phyloP scores from a whole-genome alignment of 495 filamentous ascomycete genomes.

The Pseudevernia furfuracea region DNA sequence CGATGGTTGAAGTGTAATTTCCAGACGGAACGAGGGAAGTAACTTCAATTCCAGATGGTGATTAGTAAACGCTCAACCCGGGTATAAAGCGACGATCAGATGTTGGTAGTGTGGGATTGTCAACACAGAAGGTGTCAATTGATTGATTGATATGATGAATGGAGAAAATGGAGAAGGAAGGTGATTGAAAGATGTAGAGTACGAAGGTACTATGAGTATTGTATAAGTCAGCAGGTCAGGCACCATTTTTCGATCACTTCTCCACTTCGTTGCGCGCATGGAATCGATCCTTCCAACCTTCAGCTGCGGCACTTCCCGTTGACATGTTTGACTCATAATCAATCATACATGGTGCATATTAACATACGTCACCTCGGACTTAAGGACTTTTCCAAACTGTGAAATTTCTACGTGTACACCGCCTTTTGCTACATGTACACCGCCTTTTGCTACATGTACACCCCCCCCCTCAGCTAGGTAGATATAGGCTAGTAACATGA shows the following conservation, averaged over 20 bases:
- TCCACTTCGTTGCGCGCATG: too few relatives aligned
- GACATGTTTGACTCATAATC: neutral
- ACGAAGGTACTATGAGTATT: too few relatives aligned
- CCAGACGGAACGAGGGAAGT: neutral
- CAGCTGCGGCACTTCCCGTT: neutral
- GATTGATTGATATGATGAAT: neutral
- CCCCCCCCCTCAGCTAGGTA: too few relatives aligned
- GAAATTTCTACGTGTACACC: too few relatives aligned
- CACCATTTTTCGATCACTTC: neutral
- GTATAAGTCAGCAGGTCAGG: neutral
- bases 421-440: too few relatives aligned
- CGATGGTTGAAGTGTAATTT: neutral
- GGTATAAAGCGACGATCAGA: neutral
- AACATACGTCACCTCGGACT: neutral
- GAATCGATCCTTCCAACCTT: neutral
- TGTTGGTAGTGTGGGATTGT: neutral
- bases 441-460: too few relatives aligned
- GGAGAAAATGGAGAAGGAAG: too few relatives aligned
- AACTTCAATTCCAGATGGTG: neutral
- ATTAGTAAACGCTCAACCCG: neutral
- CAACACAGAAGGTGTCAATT: too few relatives aligned
- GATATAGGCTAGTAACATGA: too few relatives aligned
- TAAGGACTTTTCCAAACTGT: neutral
- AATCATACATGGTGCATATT: too few relatives aligned
- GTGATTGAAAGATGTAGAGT: too few relatives aligned